phyloP scores from a whole-genome alignment of 108 stramenopile species.

The Phaeodactylum tricornutum region DNA sequence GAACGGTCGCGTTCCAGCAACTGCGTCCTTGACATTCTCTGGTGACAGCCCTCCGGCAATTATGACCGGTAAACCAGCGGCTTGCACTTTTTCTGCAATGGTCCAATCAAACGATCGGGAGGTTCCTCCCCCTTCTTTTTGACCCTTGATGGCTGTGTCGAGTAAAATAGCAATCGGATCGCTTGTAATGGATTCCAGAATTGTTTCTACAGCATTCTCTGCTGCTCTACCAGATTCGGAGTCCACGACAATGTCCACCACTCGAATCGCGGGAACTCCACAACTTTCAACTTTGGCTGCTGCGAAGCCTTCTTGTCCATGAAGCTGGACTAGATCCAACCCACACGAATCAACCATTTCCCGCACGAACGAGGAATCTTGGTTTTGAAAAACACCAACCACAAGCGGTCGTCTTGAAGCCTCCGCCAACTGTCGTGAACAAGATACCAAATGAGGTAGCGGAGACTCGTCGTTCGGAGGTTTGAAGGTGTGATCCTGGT shows the following conservation, averaged over 20 bases:
- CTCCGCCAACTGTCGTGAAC: slow-evolving; percentile 43
- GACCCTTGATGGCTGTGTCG: slow-evolving; percentile 89
- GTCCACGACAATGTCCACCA: slow-evolving; percentile 83
- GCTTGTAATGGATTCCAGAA: slow-evolving; percentile 44
- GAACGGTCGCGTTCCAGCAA: slow-evolving; percentile 65
- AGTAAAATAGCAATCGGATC: slow-evolving; percentile 84
- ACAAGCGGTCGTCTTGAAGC: slow-evolving; percentile 65
- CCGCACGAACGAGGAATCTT: slow-evolving; percentile 62
- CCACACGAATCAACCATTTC: slow-evolving; percentile 74
- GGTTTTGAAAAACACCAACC: slow-evolving; percentile 97
- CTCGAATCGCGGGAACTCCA: slow-evolving; percentile 84
- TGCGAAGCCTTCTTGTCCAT: slow-evolving; percentile 88
- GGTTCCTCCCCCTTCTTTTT: slow-evolving; percentile 80
- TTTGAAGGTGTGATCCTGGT: slow-evolving; percentile 20
- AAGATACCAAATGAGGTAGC: slow-evolving; percentile 33
- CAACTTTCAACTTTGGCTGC: slow-evolving; percentile 44
- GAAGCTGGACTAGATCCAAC: slow-evolving; percentile 94
- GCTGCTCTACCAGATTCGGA: slow-evolving; percentile 37
- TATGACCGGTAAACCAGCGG: slow-evolving; percentile 87
- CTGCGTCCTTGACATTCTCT: slow-evolving; percentile 77
- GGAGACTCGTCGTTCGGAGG: slow-evolving; percentile 9
- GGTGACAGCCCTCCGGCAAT: slow-evolving; percentile 92
- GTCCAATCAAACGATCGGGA: slow-evolving; percentile 92
- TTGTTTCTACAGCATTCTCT: slow-evolving; percentile 38
- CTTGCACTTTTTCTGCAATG: slow-evolving; percentile 77